Evolutionary conservation across 192 early-diverging fungal genomes (phyloP).

Genomic region (Backusella tarrabulga): DNA sequence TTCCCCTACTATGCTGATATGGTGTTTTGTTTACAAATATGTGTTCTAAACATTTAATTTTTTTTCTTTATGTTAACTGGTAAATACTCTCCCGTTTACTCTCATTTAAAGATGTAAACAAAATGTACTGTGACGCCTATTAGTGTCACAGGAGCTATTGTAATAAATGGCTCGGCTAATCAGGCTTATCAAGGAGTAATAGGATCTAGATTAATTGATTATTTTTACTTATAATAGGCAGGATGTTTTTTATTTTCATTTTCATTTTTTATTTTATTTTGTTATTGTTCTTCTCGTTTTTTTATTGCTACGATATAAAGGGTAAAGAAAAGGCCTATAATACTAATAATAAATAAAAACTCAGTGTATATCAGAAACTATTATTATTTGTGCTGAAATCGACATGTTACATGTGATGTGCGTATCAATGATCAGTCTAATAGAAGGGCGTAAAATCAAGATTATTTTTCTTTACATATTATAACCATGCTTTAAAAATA

Average conservation of each 20-base stretch:
- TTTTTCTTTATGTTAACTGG: neutral
- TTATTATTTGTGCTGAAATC: neutral
- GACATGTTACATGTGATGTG: neutral
- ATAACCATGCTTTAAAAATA: neutral
- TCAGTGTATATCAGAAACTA: neutral
- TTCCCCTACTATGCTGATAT: neutral
- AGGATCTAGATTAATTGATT: neutral
- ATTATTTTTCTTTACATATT: neutral
- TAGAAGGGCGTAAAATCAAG: neutral
- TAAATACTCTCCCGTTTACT: neutral
- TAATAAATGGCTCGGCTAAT: neutral
- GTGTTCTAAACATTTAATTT: neutral
- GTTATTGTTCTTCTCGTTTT: neutral
- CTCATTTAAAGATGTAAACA: neutral
- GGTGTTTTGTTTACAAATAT: neutral
- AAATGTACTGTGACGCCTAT: neutral
- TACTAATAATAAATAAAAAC: neutral
- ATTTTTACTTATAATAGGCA: neutral
- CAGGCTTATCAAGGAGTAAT: neutral
- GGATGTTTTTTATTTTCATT: too few relatives aligned
- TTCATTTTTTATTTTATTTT: neutral
- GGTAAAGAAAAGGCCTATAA: neutral
- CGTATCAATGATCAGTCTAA: neutral
- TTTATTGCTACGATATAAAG: neutral
- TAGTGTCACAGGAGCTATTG: neutral